Evolutionary conservation across 225 moss, liverwort and hornwort species (phyloP).

Genomic region (Pseudoscleropodium purum): DNA sequence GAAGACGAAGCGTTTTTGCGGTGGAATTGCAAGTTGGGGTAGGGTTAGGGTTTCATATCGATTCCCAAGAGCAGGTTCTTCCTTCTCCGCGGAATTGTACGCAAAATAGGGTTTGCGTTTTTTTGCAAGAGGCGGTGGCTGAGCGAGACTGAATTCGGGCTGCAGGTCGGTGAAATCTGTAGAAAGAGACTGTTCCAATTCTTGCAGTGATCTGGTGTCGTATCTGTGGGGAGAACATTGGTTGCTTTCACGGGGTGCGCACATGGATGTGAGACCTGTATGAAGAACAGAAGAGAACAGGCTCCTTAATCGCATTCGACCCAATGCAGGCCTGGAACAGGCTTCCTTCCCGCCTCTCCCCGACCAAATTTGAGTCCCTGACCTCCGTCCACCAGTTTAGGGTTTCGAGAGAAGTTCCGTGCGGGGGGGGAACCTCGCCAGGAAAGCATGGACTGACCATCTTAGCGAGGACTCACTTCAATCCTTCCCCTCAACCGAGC

Average conservation of each 20-base stretch:
- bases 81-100: background rate
- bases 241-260: background rate
- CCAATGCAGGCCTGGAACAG: conserved; percentile 50
- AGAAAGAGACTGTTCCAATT: background rate
- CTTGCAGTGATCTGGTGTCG: background rate
- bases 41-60: background rate
- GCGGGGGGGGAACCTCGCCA: conserved; percentile 3
- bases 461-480: background rate
- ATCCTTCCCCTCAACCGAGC: background rate
- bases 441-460: conserved; percentile 12
- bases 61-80: background rate
- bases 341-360: conserved; percentile 33
- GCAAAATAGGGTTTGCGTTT: background rate
- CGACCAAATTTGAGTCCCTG: conserved; percentile 24
- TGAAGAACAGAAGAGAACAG: conserved; percentile 9
- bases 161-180: background rate
- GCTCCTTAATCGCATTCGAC: background rate
- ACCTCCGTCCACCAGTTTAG: conserved; percentile 25
- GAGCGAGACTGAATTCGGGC: background rate
- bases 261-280: conserved; percentile 24
- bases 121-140: background rate
- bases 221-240: background rate
- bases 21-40: background rate
- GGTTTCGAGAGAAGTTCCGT: conserved; percentile 20
- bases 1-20: background rate